Percentiles rank a stretch among this genome's conserved stretches.
Evolutionary conservation across 129 eudicot genomes (phyloP).

Genomic region (Artemisia tridentata): DNA sequence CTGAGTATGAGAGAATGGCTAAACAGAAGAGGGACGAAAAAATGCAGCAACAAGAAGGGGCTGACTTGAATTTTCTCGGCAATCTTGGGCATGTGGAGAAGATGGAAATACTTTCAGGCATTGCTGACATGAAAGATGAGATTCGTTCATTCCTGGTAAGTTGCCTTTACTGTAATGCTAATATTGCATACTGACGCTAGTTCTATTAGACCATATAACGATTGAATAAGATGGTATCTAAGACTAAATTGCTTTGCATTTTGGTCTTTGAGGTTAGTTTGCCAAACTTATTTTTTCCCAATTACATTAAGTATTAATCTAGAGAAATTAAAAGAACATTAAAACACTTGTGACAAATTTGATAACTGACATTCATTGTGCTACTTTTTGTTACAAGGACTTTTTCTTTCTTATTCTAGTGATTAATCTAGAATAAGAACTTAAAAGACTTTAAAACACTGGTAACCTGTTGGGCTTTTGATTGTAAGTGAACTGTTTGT

Average conservation of each 20-base stretch:
- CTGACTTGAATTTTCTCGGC: constrained; percentile 50
- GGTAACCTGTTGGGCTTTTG: background rate
- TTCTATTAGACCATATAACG: background rate
- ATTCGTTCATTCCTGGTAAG: constrained; percentile 60
- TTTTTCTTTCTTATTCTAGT: too few relatives aligned
- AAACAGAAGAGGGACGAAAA: constrained; percentile 75
- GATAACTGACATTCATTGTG: too few relatives aligned
- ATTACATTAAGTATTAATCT: too few relatives aligned
- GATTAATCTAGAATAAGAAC: too few relatives aligned
- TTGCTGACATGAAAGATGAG: constrained; percentile 89
- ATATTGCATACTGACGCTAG: background rate
- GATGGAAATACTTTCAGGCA: constrained; percentile 80
- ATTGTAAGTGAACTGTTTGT: background rate
- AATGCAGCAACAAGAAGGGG: constrained; percentile 69
- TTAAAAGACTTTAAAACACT: too few relatives aligned
- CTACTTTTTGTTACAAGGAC: too few relatives aligned
- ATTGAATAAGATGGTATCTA: background rate
- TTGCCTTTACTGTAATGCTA: background rate
- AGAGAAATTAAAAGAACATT: too few relatives aligned
- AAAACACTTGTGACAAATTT: too few relatives aligned
- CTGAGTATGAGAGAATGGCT: constrained; percentile 80
- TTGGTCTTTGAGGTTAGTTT: constrained; percentile 1
- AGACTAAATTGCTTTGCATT: background rate
- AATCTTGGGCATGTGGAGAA: constrained; percentile 82
- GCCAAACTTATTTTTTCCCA: background rate